Evolutionary conservation across 2,329 filamentous ascomycete species (phyloP).

Genomic region (Fusarium staphyleae): DNA sequence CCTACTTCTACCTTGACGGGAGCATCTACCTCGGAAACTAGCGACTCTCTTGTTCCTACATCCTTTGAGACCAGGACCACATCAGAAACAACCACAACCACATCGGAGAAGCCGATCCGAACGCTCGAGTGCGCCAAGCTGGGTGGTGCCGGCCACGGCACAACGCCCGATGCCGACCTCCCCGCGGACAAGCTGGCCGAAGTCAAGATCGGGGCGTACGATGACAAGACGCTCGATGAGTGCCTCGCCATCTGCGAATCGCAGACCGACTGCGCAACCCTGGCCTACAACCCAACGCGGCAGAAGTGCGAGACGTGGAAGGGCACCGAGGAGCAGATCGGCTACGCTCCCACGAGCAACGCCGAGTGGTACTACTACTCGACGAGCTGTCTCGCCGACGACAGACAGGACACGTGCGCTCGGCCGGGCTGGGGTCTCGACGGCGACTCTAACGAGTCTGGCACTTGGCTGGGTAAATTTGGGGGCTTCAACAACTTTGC

Average conservation of each 20-base stretch:
- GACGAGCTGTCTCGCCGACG: not conserved
- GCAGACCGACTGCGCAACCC: not conserved
- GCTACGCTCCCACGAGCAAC: not conserved
- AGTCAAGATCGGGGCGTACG: not conserved
- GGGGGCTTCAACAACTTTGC: not conserved
- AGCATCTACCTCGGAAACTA: not conserved
- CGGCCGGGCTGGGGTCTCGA: not conserved
- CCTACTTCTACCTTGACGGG: too few relatives aligned
- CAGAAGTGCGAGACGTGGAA: not conserved
- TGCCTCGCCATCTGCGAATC: not conserved
- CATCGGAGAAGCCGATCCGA: not conserved
- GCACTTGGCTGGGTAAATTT: not conserved
- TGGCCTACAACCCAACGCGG: not conserved
- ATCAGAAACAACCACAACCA: not conserved
- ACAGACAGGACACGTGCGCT: not conserved
- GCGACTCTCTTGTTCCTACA: not conserved
- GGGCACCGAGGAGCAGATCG: slow-evolving; percentile 1
- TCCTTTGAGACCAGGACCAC: not conserved
- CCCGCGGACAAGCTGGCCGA: not conserved
- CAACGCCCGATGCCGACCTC: not conserved
- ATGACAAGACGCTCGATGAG: not conserved
- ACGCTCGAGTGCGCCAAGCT: not conserved
- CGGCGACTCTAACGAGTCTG: not conserved
- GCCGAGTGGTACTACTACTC: slow-evolving; percentile 1
- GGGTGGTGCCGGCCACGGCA: not conserved